Base-by-base conservation (phyloP, 2,329 filamentous ascomycete genomes). In the Fusarium luffae region DNA sequence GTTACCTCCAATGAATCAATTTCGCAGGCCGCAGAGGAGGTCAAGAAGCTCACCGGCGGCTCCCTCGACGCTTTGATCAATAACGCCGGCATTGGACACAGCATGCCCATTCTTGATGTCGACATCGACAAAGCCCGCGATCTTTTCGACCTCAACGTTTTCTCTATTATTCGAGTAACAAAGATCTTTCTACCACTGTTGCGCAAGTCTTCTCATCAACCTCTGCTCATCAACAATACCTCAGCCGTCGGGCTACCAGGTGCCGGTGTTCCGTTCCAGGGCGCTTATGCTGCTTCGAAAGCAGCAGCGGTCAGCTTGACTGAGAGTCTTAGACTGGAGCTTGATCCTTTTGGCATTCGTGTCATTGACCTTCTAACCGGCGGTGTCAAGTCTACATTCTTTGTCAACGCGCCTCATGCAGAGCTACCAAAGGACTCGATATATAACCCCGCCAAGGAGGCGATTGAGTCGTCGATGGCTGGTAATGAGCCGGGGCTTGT, bases 21-120 rank as follows among this genome's bases (percentile, higher is more conserved):
- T 11, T 48, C 37, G 12, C 46, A 51, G 1, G 68, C 69, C 2
- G 71, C 68, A 2, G 46, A 61, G 2, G 13, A 51, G 0, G 69
- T 78, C 43, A 47, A 55, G 5, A 23, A 63, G 3, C 48, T 73
- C 2, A 71, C 75, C 0, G 73, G 72, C 1, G 75, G 75, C n/a
- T 63, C 69, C 2, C 59, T 79, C 11, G 76, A 79, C n/a, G 63
- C 66, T 3, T 58, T 78, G 5, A 47, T 79, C 25, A 79, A 78
- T 52, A 79, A 78, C 43, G 75, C 76, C 5, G 77, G 77, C 0
- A 50, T 19, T 6, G 70, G 66, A 4, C 73, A 74, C 41, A 67
- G 55, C 4, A 76, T 72, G 74, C 74, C 75, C 1, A 46, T 77
- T 0, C 21, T 75, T 3, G 68, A 76, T 11, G 47, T 70, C 5